Base-by-base conservation (phyloP, 495 filamentous ascomycete genomes). In the Neurospora sublineolata region DNA sequence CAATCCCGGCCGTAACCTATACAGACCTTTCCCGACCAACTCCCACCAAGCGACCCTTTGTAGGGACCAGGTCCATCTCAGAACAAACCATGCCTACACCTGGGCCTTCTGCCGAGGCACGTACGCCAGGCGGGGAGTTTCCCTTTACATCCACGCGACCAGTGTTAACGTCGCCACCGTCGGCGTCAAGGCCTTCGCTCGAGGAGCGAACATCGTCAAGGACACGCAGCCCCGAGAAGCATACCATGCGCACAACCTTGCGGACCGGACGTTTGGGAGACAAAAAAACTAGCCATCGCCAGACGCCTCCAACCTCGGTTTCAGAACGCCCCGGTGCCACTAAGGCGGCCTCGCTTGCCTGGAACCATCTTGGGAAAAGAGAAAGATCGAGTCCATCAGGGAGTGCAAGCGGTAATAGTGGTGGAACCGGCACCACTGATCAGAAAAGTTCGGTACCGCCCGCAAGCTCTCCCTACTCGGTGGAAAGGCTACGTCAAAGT, bases 311-410 rank as follows among this genome's bases (percentile, higher is more conserved):
- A 27, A 76, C 74, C 69, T 74, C 73, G 14, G 52, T 64, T 14
- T 70, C 73, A 36, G 84, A 84, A 38, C 82, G 82, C 27, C 82
- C 82, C 0, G 84, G 84, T 3, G 93, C 94, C 37, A 93, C 91
- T 52, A 96, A 92, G 79, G 95, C 95, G 16, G 95, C 95, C 2
- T 91, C 91, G 3, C 80, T 97, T 41, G 94, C 94, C 20, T 99
- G 94, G 94, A 88, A 85, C 58, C 86, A 84, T 67, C 73, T 78
- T 73, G 71, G 78, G 68, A 76, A 76, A 46, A 64, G 73, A 73
- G 78, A 73, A 27, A 40, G 72, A 42, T 41, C 37, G 69, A 36
- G 37, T 11, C 33, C 75, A 72, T 69, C 71, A 71, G 42, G 44
- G 44, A 9, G 72, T 69, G 7, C 71, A 68, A 60, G 67, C 30